Base-by-base conservation (phyloP, 2,329 filamentous ascomycete species). In the Fusarium sarcochroum region DNA sequence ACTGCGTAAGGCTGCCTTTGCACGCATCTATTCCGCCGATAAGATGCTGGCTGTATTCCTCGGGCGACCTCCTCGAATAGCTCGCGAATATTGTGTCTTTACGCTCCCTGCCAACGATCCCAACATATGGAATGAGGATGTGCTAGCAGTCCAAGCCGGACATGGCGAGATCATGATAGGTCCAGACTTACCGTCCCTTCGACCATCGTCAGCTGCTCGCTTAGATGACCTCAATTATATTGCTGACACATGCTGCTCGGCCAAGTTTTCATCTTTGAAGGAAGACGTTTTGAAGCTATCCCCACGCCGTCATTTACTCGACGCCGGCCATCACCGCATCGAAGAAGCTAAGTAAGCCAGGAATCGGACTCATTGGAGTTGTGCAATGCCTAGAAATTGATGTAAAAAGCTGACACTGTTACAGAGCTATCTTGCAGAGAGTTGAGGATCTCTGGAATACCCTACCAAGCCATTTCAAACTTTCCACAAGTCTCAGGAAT, bases 11-110 rank as follows among this genome's bases (percentile, higher is more conserved):
- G 72, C 75, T 8, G 79, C 78, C 9, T 83, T 84, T 60, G 79
- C 79, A 8, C 76, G 79, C 3, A 76, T 78, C 7, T 85, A 83
- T 57, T 79, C 80, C 15, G 79, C 78, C 7, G 84, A 85, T 58
- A 86, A 84, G 56, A 81, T 78, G 37, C 70, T 62, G 25, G 52
- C 61, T 3, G 49, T 68, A 3, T 65, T 85, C 53, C 78, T 85
- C 20, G 83, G 83, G 5, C 76, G 83, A 6, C 83, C 83, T 6
- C 82, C 83, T 6, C 77, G 83, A 5, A 80, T 85, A 40, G 37
- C 37, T 20, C 11, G 37, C 5, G 37, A 40, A 20, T 40, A 40
- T n/a, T 40, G 37, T 20, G n/a, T n/a, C 37, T 40, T 20, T 18
- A 20, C 17, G n/a, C 5, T 40, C 15, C 37, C 37, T 10, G 7